These are phyloP conservation scores for Lathyrus oleraceus DNA, from an alignment of 306 rosid species.

Conservation along the genomic window DNA sequence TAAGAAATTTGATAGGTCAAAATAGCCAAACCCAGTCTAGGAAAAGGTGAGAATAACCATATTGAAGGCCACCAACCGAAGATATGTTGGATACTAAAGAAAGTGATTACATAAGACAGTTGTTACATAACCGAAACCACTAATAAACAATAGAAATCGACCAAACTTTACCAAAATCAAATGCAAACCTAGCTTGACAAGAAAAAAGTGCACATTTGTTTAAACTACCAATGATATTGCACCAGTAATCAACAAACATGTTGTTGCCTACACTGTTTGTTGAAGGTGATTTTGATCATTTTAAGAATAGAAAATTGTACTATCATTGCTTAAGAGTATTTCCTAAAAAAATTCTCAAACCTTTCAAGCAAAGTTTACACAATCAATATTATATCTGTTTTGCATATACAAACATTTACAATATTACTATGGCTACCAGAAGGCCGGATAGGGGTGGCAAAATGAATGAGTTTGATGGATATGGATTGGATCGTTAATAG, in stretches of 20 bases:
- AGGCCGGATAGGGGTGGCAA: too few relatives aligned
- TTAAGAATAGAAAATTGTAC: slow-evolving; percentile 25
- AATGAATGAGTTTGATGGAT: too few relatives aligned
- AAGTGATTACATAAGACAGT: not conserved
- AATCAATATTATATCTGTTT: slow-evolving; percentile 34
- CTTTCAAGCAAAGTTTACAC: slow-evolving; percentile 70
- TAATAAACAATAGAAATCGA: slow-evolving; percentile 12
- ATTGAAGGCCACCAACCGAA: slow-evolving; percentile 34
- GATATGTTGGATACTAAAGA: slow-evolving; percentile 25
- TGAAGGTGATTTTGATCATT: slow-evolving; percentile 30
- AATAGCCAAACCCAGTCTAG: not conserved
- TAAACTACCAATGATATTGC: slow-evolving; percentile 15
- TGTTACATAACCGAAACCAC: slow-evolving; percentile 20
- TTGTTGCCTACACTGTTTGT: slow-evolving; percentile 24
- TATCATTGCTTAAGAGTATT: slow-evolving; percentile 24
- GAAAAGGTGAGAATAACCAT: slow-evolving; percentile 31
- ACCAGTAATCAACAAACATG: slow-evolving; percentile 33
- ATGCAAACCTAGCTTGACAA: slow-evolving; percentile 34
- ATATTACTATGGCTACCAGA: not conserved
- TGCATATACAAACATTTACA: not conserved
- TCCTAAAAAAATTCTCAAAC: slow-evolving; percentile 22
- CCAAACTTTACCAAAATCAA: slow-evolving; percentile 19
- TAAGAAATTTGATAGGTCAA: not conserved
- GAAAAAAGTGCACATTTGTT: not conserved
- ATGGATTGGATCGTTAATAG: too few relatives aligned